Conservation (phyloP, 805 yeast genomes). For the Debaryomyces prosopidis region DNA sequence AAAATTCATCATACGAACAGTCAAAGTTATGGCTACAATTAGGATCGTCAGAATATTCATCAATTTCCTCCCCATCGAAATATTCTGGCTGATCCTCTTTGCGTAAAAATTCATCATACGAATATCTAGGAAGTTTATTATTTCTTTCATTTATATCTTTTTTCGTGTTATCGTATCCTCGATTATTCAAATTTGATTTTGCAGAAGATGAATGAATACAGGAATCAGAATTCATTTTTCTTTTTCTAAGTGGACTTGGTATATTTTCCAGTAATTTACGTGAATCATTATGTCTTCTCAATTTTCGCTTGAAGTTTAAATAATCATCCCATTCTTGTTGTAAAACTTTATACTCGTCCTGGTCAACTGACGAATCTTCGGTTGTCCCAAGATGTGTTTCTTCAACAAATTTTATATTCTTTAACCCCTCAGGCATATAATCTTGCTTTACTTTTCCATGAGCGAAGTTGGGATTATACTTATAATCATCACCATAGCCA, state of each 20-base stretch:
- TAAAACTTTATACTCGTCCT: slow-evolving; percentile 10
- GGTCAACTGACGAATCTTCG: slow-evolving; percentile 18
- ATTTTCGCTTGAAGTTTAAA: slow-evolving; percentile 9
- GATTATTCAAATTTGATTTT: no score
- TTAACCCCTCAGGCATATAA: slow-evolving; percentile 68
- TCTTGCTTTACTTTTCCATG: slow-evolving; percentile 75
- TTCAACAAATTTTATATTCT: slow-evolving; percentile 46
- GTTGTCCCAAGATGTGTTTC: slow-evolving; percentile 55
- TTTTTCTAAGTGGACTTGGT: no score
- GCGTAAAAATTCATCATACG: slow-evolving; percentile 34
- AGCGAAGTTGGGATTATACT: slow-evolving; percentile 80
- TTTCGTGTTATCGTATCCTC: neutral
- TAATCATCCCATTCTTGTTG: slow-evolving; percentile 18
- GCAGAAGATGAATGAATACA: no score
- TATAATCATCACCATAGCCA: slow-evolving; percentile 83
- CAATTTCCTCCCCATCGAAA: slow-evolving; percentile 34
- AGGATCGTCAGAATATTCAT: slow-evolving; percentile 33
- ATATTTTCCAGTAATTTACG: no score
- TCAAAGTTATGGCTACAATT: slow-evolving; percentile 33
- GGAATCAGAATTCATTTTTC: no score
- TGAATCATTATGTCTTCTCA: neutral
- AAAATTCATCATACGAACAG: slow-evolving; percentile 36
- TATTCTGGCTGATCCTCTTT: slow-evolving; percentile 40
- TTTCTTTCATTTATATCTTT: neutral
- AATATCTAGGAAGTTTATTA: slow-evolving; percentile 1